Conservation (phyloP, 805 yeast species). For the Candida sakaeoensis region DNA sequence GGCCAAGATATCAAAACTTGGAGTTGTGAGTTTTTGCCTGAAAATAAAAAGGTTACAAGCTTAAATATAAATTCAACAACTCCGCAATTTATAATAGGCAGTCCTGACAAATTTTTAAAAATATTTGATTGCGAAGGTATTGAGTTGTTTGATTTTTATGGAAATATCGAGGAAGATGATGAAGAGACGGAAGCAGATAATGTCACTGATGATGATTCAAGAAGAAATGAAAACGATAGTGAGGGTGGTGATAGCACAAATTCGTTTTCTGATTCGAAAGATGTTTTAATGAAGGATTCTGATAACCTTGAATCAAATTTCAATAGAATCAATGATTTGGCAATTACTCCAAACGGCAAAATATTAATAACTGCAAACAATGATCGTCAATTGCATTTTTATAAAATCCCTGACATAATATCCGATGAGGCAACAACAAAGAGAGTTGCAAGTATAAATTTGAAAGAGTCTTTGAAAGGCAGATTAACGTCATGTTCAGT, state of each 20-base stretch:
- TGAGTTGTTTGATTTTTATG: slow-evolving; percentile 42
- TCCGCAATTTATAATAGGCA: slow-evolving; percentile 62
- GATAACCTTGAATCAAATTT: slow-evolving; percentile 22
- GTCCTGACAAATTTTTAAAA: slow-evolving; percentile 63
- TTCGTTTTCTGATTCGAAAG: slow-evolving; percentile 3
- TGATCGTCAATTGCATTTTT: slow-evolving; percentile 58
- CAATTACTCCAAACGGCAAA: slow-evolving; percentile 62
- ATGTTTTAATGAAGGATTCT: slow-evolving; percentile 11
- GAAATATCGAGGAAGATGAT: slow-evolving; percentile 20
- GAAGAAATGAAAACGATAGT: slow-evolving; percentile 11
- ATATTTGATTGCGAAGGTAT: slow-evolving; percentile 37
- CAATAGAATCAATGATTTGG: slow-evolving; percentile 62
- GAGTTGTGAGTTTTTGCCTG: slow-evolving; percentile 67
- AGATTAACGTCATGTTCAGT: slow-evolving; percentile 62
- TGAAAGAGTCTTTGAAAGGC: slow-evolving; percentile 39
- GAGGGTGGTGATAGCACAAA: slow-evolving; percentile 12
- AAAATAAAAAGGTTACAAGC: slow-evolving; percentile 20
- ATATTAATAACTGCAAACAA: slow-evolving; percentile 62
- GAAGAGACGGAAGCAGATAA: slow-evolving; percentile 12
- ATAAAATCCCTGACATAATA: slow-evolving; percentile 41
- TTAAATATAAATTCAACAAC: slow-evolving; percentile 13
- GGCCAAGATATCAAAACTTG: slow-evolving; percentile 39
- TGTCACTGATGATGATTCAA: slow-evolving; percentile 5
- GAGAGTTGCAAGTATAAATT: slow-evolving; percentile 42
- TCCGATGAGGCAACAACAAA: slow-evolving; percentile 30